These are phyloP conservation scores for Bryoerythrophyllum caledonicum DNA, from an alignment of 225 moss, liverwort and hornwort genomes.

Conservation along the genomic window DNA sequence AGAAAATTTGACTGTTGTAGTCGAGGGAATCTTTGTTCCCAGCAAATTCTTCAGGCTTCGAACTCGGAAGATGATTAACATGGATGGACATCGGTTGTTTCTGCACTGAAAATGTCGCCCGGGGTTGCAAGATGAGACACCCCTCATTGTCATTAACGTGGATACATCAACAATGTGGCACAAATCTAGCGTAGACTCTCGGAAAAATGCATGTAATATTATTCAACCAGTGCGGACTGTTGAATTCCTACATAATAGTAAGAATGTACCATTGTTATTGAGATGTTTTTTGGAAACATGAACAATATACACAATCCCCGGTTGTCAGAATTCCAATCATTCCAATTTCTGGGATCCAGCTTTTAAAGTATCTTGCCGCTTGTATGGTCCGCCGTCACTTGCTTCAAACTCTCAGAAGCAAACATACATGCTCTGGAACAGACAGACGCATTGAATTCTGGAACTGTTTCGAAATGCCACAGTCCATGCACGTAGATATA, in stretches of 20 bases:
- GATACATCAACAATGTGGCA: background rate
- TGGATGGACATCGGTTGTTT: too few species aligned
- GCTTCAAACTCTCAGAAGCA: background rate
- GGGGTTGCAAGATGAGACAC: background rate
- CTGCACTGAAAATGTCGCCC: background rate
- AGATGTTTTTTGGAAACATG: background rate
- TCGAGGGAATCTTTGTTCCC: background rate
- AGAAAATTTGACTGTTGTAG: background rate
- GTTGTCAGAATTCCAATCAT: too few species aligned
- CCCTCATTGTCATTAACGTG: background rate
- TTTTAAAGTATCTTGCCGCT: background rate
- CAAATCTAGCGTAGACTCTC: background rate
- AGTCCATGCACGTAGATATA: background rate
- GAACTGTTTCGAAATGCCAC: background rate
- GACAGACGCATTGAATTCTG: background rate
- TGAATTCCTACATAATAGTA: background rate
- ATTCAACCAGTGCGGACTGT: background rate
- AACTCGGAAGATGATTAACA: background rate
- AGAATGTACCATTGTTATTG: background rate
- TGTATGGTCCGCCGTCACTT: background rate
- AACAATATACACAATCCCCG: background rate
- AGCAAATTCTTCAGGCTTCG: background rate
- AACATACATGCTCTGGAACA: background rate
- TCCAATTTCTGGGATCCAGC: background rate
- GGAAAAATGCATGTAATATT: background rate